Conservation (phyloP, 306 rosid species). For the Sphenostylis stenocarpa region DNA sequence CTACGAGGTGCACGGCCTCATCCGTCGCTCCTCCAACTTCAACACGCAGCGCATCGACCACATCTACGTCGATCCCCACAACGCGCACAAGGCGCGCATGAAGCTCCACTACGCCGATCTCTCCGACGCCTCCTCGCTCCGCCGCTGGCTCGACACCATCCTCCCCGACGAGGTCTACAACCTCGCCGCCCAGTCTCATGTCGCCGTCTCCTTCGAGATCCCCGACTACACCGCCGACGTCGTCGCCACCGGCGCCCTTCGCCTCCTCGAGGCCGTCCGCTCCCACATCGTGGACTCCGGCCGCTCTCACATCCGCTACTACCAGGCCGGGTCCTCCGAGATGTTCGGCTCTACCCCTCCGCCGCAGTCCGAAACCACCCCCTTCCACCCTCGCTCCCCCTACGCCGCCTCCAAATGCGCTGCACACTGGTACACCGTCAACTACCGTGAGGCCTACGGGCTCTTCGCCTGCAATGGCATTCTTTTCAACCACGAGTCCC, state of each 20-base stretch:
- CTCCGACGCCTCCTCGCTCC: constrained; percentile 96
- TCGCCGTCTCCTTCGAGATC: constrained; percentile 97
- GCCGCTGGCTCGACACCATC: constrained; percentile 92
- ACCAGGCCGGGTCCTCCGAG: constrained; percentile 98
- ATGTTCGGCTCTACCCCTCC: constrained; percentile 96
- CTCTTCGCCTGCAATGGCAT: constrained; percentile 89
- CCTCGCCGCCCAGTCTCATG: constrained; percentile 98
- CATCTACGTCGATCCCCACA: constrained; percentile 99
- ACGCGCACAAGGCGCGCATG: constrained; percentile 92
- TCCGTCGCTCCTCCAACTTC: constrained; percentile 96
- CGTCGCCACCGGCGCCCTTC: constrained; percentile 93
- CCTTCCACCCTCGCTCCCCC: constrained; percentile 95
- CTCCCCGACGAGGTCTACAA: constrained; percentile 95
- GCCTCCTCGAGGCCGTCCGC: constrained; percentile 89
- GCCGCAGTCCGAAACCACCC: constrained; percentile 82
- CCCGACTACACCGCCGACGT: constrained; percentile 98
- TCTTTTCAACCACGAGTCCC: constrained; percentile 90
- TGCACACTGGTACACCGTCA: constrained; percentile 99
- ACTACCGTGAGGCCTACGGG: constrained; percentile 95
- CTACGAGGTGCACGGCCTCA: constrained; percentile 90
- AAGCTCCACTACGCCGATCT: constrained; percentile 99
- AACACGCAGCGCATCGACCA: constrained; percentile 96
- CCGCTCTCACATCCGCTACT: constrained; percentile 67
- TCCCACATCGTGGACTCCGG: constrained; percentile 81
- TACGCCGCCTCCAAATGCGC: constrained; percentile 95